A percentile compares a stretch with the other conserved stretches of the same genome.
phyloP scores from a whole-genome alignment of 805 yeast genomes.

The Spathaspora sp. region DNA sequence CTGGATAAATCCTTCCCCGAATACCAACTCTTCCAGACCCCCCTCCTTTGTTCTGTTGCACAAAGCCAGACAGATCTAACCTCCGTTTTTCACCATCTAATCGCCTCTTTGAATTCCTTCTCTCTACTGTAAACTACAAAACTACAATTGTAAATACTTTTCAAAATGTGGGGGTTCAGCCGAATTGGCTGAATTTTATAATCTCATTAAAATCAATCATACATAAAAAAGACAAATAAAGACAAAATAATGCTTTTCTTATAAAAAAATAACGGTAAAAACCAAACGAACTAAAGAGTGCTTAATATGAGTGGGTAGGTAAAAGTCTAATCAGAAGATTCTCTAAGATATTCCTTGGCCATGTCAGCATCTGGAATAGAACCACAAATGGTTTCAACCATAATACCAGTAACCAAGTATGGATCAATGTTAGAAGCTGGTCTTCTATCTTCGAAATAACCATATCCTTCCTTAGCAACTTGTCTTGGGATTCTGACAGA shows the following conservation, averaged over 20 bases:
- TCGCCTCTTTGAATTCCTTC: too few species aligned
- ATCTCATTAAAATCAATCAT: not conserved
- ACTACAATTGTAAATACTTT: not conserved
- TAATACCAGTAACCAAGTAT: constrained; percentile 96
- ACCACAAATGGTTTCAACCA: constrained; percentile 95
- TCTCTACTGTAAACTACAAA: not conserved
- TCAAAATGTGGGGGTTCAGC: not conserved
- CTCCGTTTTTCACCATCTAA: too few species aligned
- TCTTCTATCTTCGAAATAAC: constrained; percentile 99
- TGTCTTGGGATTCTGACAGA: constrained; percentile 98
- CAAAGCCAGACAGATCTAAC: too few species aligned
- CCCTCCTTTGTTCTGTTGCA: too few species aligned
- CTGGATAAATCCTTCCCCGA: too few species aligned
- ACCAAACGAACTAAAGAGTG: not conserved
- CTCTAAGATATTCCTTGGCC: constrained; percentile 86
- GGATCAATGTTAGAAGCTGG: constrained; percentile 99
- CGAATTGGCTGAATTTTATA: not conserved
- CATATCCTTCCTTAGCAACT: constrained; percentile 96
- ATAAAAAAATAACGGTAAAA: not conserved
- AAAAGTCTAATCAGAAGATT: constrained; percentile 31
- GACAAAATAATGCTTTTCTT: not conserved
- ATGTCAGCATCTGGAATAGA: constrained; percentile 92
- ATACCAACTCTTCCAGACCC: too few species aligned
- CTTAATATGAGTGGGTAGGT: not conserved
- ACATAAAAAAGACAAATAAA: not conserved